phyloP scores from a whole-genome alignment of 2,329 filamentous ascomycete species.

The Epichloe coenophiala region DNA sequence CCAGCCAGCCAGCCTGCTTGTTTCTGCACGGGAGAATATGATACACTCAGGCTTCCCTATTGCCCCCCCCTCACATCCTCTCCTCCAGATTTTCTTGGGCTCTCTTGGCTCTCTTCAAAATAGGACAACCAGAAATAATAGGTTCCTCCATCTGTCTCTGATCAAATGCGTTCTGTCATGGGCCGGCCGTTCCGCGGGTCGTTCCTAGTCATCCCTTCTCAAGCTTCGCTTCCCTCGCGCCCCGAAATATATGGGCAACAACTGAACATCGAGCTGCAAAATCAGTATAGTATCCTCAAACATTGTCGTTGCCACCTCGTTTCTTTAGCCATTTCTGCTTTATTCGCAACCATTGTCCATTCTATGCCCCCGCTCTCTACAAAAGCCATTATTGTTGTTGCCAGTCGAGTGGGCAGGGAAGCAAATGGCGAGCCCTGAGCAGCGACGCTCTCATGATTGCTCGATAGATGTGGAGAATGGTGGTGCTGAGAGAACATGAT shows the following conservation, averaged over 20 bases:
- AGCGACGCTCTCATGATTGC: not conserved
- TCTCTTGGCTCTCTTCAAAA: too few relatives aligned
- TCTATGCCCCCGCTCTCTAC: not conserved
- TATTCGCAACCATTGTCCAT: not conserved
- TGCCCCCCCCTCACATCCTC: not conserved
- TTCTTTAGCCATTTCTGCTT: not conserved
- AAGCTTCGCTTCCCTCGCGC: too few relatives aligned
- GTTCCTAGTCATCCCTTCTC: too few relatives aligned
- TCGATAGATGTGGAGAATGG: not conserved
- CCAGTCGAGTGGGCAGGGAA: not conserved
- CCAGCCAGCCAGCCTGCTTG: not conserved
- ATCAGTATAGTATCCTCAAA: not conserved
- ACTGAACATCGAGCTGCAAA: not conserved
- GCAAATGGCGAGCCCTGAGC: not conserved
- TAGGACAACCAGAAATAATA: too few relatives aligned
- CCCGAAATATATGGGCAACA: not conserved
- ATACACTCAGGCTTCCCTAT: conserved; percentile 3
- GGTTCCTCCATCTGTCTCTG: not conserved
- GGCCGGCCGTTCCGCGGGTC: not conserved
- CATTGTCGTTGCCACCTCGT: not conserved
- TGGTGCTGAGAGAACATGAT: not conserved
- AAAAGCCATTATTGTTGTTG: not conserved
- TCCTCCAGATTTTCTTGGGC: not conserved
- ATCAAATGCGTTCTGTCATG: not conserved
- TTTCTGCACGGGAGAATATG: conserved; percentile 1